Percentiles rank a stretch among this genome's conserved stretches.
Conservation (phyloP, 306 rosid genomes). For the Prinsepia uniflora region DNA sequence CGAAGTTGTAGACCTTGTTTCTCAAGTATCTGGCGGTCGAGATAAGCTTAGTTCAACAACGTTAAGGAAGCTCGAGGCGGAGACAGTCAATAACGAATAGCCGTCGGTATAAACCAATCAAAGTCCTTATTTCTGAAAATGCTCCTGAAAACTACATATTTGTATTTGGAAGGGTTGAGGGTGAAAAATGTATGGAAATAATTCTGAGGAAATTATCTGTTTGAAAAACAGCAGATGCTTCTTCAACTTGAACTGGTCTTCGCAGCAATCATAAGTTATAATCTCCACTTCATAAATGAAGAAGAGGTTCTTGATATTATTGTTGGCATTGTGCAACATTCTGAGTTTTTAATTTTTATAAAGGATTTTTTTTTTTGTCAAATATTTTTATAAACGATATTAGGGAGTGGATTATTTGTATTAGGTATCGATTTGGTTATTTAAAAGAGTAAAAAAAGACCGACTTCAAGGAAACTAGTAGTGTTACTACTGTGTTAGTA, state of each 20-base stretch:
- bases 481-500: too few relatives aligned
- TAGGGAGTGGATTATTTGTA: too few relatives aligned
- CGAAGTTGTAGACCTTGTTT: slow-evolving; percentile 84
- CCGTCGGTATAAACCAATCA: neutral
- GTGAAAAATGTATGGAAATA: neutral
- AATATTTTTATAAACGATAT: too few relatives aligned
- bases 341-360: too few relatives aligned
- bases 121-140: slow-evolving; percentile 1
- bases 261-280: neutral
- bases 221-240: neutral
- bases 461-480: too few relatives aligned
- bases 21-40: slow-evolving; percentile 50
- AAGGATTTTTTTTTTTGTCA: too few relatives aligned
- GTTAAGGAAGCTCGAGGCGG: slow-evolving; percentile 71
- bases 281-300: neutral
- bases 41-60: slow-evolving; percentile 72
- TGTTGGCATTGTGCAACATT: neutral
- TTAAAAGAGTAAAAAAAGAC: too few relatives aligned
- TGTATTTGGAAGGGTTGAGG: neutral
- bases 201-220: neutral
- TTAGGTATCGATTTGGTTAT: too few relatives aligned
- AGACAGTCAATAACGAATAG: slow-evolving; percentile 43
- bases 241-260: neutral
- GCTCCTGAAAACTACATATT: slow-evolving; percentile 2
- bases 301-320: too few relatives aligned